phyloP scores from a whole-genome alignment of 495 filamentous ascomycete species.

The Penicillium robsamsonii region DNA sequence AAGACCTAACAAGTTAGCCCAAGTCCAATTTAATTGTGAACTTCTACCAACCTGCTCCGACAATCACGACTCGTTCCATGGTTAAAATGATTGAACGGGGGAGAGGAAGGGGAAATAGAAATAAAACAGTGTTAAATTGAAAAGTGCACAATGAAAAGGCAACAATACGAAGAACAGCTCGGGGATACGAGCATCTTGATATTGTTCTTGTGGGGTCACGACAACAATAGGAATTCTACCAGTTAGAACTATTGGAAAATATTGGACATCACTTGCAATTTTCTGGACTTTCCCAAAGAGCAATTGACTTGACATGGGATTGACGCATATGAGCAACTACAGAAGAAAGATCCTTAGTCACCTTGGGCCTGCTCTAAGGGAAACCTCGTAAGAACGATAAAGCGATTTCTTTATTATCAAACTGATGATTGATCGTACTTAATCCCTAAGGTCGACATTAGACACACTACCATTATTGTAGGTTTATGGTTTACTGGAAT shows the following conservation, averaged over 20 bases:
- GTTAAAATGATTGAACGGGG: background rate
- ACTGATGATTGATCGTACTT: too few relatives aligned
- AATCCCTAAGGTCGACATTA: too few relatives aligned
- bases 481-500: background rate
- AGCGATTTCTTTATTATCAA: too few relatives aligned
- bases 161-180: conserved; percentile 7
- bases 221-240: background rate
- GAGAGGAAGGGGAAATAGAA: background rate
- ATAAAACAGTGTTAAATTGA: background rate
- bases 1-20: conserved; percentile 23
- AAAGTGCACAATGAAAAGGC: background rate
- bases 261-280: too few relatives aligned
- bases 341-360: too few relatives aligned
- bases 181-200: conserved; percentile 4
- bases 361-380: too few relatives aligned
- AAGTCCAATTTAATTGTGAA: background rate
- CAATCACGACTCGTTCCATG: conserved; percentile 27
- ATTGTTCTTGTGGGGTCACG: conserved; percentile 20
- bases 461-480: too few relatives aligned
- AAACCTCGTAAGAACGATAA: too few relatives aligned
- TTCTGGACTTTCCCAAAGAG: too few relatives aligned
- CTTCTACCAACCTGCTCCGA: conserved; percentile 23
- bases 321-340: too few relatives aligned
- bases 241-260: background rate
- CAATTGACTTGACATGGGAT: too few relatives aligned